Conservation (phyloP, 495 filamentous ascomycete genomes). For the Trichoderma asperelloides region DNA sequence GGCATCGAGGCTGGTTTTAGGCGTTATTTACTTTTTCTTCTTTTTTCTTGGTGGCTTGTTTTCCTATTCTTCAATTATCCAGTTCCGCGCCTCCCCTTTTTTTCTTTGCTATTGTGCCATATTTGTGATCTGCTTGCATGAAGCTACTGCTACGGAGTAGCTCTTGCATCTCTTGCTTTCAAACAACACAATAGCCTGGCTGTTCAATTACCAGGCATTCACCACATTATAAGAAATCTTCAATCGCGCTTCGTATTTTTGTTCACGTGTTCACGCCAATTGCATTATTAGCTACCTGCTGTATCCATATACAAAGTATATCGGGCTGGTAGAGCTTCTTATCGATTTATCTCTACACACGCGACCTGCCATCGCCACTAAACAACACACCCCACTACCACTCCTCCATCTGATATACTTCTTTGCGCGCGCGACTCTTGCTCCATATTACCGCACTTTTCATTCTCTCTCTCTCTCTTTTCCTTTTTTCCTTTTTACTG, state of each 20-base stretch:
- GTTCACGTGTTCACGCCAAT: not conserved
- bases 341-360: not conserved
- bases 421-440: not conserved
- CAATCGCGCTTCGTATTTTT: not conserved
- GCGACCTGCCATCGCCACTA: not conserved
- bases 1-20: too few species aligned
- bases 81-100: not conserved
- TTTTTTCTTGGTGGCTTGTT: not conserved
- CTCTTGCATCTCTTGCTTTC: too few species aligned
- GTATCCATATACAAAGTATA: not conserved
- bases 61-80: not conserved
- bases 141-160: too few species aligned
- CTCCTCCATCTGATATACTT: not conserved
- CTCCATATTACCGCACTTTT: not conserved
- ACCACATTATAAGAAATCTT: not conserved
- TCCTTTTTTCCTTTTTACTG: not conserved
- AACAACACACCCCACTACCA: not conserved
- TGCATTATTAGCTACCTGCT: not conserved
- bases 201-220: not conserved
- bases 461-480: not conserved
- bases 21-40: not conserved
- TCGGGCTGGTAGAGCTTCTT: not conserved
- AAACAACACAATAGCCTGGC: too few species aligned
- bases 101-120: not conserved
- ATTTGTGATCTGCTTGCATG: too few species aligned